These are phyloP conservation scores for Pulveroboletus sp. DNA, from an alignment of 768 basidiomycete species.

Conservation along the genomic window DNA sequence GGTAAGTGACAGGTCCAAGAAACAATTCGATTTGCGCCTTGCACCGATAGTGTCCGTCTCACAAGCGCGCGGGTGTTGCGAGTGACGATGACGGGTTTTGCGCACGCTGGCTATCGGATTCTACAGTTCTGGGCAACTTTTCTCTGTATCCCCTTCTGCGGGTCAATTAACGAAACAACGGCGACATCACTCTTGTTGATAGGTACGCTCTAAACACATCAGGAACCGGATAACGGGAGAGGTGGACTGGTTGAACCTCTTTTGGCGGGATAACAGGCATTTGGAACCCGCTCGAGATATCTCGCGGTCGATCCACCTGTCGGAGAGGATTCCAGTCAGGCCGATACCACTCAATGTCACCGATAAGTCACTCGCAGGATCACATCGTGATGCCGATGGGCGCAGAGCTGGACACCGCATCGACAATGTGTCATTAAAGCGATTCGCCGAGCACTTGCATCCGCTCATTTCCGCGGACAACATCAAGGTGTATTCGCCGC, in stretches of 20 bases:
- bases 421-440: constrained; percentile 13
- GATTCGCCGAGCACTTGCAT: constrained; percentile 4
- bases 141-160: constrained; percentile 15
- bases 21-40: no score
- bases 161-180: constrained; percentile 4
- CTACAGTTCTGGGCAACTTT: constrained; percentile 12
- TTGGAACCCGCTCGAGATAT: constrained; percentile 20
- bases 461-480: constrained; percentile 13
- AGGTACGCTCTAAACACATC: constrained; percentile 34
- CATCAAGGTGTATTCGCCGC: constrained; percentile 7
- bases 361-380: constrained; percentile 4
- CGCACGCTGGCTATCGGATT: constrained; percentile 24
- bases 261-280: constrained; percentile 7
- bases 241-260: neutral
- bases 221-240: constrained; percentile 29
- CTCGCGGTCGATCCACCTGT: constrained; percentile 34
- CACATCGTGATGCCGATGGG: constrained; percentile 12
- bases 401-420: constrained; percentile 13
- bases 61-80: constrained; percentile 25
- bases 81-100: constrained; percentile 12
- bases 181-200: neutral
- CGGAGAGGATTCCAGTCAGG: constrained; percentile 35
- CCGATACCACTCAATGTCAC: neutral
- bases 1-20: no score
- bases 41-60: constrained; percentile 21